Base-by-base conservation (phyloP, 176 grass and related monocot genomes). In the Cenchrus purpureus region DNA sequence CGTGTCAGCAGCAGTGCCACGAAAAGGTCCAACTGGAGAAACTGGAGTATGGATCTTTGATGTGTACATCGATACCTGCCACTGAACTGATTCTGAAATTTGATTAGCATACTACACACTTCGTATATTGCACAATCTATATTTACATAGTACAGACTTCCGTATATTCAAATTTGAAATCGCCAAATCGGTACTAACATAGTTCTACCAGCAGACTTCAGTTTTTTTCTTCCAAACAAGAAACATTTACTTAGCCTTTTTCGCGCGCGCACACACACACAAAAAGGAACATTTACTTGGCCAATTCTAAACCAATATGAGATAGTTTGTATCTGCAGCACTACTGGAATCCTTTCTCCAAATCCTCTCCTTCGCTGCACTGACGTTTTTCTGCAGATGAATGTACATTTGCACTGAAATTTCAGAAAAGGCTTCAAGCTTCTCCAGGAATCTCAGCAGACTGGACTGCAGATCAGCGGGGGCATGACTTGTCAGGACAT, bases 391-490 rank as follows among this genome's bases (percentile, higher is more conserved):
- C 48, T 91, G 80, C 40, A 94, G 83, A 75, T 20, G 46, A 48
- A 79, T 62, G 63, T 94, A 93, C 64, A 71, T 84, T n/a, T 80
- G 44, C 11, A 76, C 44, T n/a, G 88, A 97, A 54, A 29, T 29
- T 9, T 82, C 67, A 8, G 90, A 73, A 56, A 93, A 93, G 53
- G 71, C 57, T 80, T 83, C 34, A 31, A 92, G 84, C 73, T 90
- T 84, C 43, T 67, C 78, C n/a, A 97, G n/a, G 65, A 97, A 88
- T 8, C 57, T 4, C 51, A 48, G 37, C 8, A 95, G 72, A 43
- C 76, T 55, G 29, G 60, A 73, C 11, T 66, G 75, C 20, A 92
- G 68, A 81, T 94, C 88, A 5, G 52, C 10, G 0, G 29, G 54
- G 5, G 42, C 44, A 82, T 70, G 74, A 57, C 78, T 61, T 68